These are phyloP conservation scores for Pyrenochaeta sp. DNA, from an alignment of 2,329 filamentous ascomycete genomes.

Conservation along the genomic window DNA sequence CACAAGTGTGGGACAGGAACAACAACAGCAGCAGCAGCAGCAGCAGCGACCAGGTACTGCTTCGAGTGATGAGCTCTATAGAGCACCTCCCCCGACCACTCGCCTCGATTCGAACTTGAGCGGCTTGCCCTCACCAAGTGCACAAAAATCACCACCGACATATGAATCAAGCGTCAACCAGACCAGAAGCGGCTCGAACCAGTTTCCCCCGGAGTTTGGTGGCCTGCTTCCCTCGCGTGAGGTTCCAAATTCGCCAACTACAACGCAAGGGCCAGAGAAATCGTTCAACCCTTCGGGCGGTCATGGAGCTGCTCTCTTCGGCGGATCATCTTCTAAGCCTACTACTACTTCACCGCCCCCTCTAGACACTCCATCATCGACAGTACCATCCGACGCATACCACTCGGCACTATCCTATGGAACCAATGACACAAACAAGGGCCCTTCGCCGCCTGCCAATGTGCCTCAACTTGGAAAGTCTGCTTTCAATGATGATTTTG, in stretches of 20 bases:
- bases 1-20: conserved; percentile 33
- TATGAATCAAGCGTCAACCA: conserved; percentile 59
- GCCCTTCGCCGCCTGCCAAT: conserved; percentile 37
- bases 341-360: conserved; percentile 50
- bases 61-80: conserved; percentile 43
- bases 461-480: conserved; percentile 54
- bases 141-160: conserved; percentile 66
- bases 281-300: conserved; percentile 48
- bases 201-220: conserved; percentile 63
- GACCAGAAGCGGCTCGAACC: conserved; percentile 51
- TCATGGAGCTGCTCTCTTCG: conserved; percentile 52
- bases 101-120: conserved; percentile 47
- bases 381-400: conserved; percentile 53
- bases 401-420: conserved; percentile 52
- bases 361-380: conserved; percentile 50
- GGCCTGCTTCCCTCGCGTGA: conserved; percentile 65
- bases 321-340: conserved; percentile 46
- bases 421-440: conserved; percentile 45
- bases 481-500: conserved; percentile 76
- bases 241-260: conserved; percentile 56
- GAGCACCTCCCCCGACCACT: conserved; percentile 43
- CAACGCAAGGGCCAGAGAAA: conserved; percentile 50
- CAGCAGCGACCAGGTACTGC: conserved; percentile 34
- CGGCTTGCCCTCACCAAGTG: conserved; percentile 60
- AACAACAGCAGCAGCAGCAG: conserved; percentile 34